These are phyloP conservation scores for Dryas drummondii DNA, from an alignment of 306 rosid species.

Conservation along the genomic window DNA sequence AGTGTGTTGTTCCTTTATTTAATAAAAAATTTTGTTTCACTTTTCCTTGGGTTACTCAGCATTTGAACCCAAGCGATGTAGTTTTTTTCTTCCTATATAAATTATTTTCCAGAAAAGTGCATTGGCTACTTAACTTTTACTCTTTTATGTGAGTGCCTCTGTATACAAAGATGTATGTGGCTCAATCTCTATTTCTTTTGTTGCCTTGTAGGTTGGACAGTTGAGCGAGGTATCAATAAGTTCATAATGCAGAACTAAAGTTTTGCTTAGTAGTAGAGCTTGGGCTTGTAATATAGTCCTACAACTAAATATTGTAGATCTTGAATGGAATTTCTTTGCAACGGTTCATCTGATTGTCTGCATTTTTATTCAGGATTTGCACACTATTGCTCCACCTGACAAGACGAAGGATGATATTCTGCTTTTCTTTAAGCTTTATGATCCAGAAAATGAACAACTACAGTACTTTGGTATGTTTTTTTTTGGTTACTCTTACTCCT, in stretches of 20 bases:
- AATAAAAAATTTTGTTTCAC: neutral
- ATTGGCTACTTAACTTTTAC: neutral
- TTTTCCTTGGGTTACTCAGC: neutral
- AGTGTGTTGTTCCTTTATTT: neutral
- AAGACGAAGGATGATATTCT: conserved; percentile 78
- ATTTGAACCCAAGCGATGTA: neutral
- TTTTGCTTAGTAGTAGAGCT: no score
- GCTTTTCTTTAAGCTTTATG: conserved; percentile 83
- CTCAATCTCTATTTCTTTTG: neutral
- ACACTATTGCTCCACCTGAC: conserved; percentile 63
- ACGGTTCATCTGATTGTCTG: no score
- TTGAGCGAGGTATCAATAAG: conserved; percentile 69
- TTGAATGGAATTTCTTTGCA: no score
- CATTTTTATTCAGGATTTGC: neutral
- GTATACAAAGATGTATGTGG: neutral
- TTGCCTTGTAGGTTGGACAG: conserved; percentile 65
- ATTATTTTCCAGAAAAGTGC: neutral
- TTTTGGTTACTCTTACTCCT: neutral
- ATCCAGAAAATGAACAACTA: conserved; percentile 77
- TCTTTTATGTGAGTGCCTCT: neutral
- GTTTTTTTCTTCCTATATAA: neutral
- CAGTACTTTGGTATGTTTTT: conserved; percentile 43
- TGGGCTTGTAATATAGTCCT: no score
- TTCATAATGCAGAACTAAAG: conserved; percentile 65
- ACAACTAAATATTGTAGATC: no score